Evolutionary conservation across 2,329 filamentous ascomycete genomes (phyloP).

Genomic region (Tolypocladium pustulatum): DNA sequence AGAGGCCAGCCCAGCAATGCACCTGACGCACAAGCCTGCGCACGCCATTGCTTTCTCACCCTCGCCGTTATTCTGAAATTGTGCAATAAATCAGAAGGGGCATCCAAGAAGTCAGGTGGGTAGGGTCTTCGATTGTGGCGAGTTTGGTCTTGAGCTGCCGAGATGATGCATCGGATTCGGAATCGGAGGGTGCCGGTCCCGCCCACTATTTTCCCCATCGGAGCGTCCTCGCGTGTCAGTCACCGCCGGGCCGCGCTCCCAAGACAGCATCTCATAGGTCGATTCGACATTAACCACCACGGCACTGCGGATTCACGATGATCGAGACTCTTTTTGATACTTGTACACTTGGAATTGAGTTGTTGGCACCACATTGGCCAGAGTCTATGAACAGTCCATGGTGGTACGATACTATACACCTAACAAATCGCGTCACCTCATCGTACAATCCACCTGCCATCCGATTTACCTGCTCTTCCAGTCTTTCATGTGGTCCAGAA

Average conservation of each 20-base stretch:
- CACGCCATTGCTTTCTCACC: neutral
- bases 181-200: neutral
- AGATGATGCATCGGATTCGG: neutral
- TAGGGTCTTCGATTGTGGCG: neutral
- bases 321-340: too few relatives aligned
- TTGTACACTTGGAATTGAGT: conserved; percentile 6
- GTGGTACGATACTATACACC: neutral
- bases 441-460: neutral
- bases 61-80: neutral
- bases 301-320: neutral
- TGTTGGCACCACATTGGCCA: conserved; percentile 1
- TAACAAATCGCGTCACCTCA: neutral
- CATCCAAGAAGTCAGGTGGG: neutral
- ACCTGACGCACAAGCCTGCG: neutral
- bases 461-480: conserved; percentile 19
- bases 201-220: neutral
- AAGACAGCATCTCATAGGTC: neutral
- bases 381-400: neutral
- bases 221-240: neutral
- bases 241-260: neutral
- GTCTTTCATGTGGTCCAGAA: conserved; percentile 71
- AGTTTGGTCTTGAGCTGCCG: neutral
- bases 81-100: neutral
- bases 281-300: neutral
- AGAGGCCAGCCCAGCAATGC: neutral